These are phyloP conservation scores for Acer yangbiense DNA, from an alignment of 345 rosid species.

Conservation along the genomic window DNA sequence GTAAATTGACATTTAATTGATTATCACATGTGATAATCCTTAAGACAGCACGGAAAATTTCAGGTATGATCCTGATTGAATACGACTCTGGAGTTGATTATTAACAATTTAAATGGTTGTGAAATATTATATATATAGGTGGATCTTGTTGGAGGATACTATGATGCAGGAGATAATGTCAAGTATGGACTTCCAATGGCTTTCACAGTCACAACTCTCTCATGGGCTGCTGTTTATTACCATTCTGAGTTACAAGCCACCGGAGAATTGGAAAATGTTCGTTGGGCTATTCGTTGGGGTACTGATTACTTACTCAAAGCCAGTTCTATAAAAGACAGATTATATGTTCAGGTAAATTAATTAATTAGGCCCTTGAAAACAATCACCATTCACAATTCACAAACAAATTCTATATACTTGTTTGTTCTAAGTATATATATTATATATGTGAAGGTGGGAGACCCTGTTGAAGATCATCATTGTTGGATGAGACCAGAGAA, in stretches of 20 bases:
- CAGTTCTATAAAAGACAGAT: conserved; percentile 35
- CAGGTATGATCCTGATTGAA: no score
- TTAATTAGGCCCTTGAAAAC: conserved; percentile 21
- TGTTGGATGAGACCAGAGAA: conserved; percentile 87
- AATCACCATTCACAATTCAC: no score
- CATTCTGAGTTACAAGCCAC: conserved; percentile 46
- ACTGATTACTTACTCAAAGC: conserved; percentile 86
- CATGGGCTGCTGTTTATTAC: conserved; percentile 71
- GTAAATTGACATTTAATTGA: no score
- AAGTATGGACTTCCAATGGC: conserved; percentile 94
- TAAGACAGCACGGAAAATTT: no score
- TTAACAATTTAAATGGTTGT: not conserved
- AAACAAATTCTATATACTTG: no score
- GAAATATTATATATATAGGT: conserved; percentile 32
- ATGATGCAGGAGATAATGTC: conserved; percentile 92
- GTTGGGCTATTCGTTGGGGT: conserved; percentile 80
- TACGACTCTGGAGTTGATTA: not conserved
- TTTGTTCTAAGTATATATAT: no score
- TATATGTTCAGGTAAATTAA: conserved; percentile 63
- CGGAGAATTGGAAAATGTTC: conserved; percentile 54
- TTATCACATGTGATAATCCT: no score
- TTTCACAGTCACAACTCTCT: conserved; percentile 73
- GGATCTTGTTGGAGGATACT: conserved; percentile 85
- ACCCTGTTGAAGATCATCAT: conserved; percentile 71
- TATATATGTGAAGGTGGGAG: conserved; percentile 57